Conservation (phyloP, 2,329 filamentous ascomycete species). For the Ciborinia camelliae region DNA sequence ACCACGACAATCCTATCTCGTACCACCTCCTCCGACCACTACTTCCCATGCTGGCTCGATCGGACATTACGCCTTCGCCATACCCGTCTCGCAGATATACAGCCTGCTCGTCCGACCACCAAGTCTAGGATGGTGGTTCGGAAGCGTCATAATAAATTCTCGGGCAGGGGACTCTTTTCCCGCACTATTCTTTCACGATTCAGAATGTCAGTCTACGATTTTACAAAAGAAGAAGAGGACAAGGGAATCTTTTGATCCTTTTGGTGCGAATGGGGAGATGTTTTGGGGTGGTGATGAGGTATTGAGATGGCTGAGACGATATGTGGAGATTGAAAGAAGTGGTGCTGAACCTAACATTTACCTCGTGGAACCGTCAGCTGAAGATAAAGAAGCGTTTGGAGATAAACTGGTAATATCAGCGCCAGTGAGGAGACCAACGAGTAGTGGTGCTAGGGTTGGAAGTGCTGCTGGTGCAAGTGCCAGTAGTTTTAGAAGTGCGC, state of each 20-base stretch:
- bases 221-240: conserved; percentile 85
- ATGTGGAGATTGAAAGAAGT: conserved; percentile 78
- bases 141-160: conserved; percentile 90
- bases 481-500: conserved; percentile 26
- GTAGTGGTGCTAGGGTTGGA: conserved; percentile 35
- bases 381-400: conserved; percentile 76
- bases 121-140: conserved; percentile 97
- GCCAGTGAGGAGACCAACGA: conserved; percentile 39
- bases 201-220: conserved; percentile 93
- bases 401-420: conserved; percentile 45
- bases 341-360: conserved; percentile 87
- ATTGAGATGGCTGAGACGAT: conserved; percentile 81
- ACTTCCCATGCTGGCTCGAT: conserved; percentile 68
- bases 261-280: conserved; percentile 77
- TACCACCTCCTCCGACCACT: conserved; percentile 84
- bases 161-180: conserved; percentile 89
- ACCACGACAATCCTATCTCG: conserved; percentile 82
- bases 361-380: conserved; percentile 78
- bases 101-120: conserved; percentile 86
- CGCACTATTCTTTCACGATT: conserved; percentile 95
- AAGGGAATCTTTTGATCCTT: conserved; percentile 84
- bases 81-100: conserved; percentile 87
- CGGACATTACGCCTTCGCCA: conserved; percentile 84
- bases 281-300: conserved; percentile 99
- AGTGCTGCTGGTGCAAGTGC: conserved; percentile 41